These are phyloP conservation scores for Hanseniaspora hatyaiensis DNA, from an alignment of 805 yeast genomes.

Conservation along the genomic window DNA sequence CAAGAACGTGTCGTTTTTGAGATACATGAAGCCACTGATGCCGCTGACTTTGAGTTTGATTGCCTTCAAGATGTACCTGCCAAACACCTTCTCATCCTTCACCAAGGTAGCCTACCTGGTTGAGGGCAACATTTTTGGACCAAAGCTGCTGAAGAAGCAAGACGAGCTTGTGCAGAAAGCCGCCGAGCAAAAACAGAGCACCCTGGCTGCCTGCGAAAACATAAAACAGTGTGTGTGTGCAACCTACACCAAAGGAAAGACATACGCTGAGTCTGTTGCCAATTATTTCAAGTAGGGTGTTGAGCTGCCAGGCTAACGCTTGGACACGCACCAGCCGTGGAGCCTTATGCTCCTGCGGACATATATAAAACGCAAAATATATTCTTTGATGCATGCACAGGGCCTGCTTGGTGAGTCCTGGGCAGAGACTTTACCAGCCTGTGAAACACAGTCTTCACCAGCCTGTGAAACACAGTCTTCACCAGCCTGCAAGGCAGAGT, in stretches of 20 bases:
- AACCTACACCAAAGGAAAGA: too few species aligned
- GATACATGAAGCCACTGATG: constrained; percentile 36
- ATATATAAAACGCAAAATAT: too few species aligned
- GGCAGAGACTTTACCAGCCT: too few species aligned
- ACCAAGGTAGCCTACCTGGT: constrained; percentile 36
- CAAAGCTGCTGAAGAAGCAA: constrained; percentile 18
- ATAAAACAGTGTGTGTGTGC: background rate
- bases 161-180: background rate
- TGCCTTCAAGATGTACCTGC: constrained; percentile 46
- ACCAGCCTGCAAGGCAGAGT: too few species aligned
- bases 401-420: too few species aligned
- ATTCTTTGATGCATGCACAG: too few species aligned
- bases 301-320: too few species aligned
- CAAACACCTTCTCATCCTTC: constrained; percentile 45
- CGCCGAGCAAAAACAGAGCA: background rate
- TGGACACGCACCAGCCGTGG: too few species aligned
- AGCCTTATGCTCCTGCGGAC: too few species aligned
- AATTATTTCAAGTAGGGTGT: background rate
- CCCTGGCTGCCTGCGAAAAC: background rate
- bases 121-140: constrained; percentile 33
- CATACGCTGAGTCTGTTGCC: background rate
- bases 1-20: constrained; percentile 36
- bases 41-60: constrained; percentile 43
- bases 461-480: too few species aligned
- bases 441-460: too few species aligned